phyloP scores from a whole-genome alignment of 2,329 filamentous ascomycete species.

The Monosporascus sp. region DNA sequence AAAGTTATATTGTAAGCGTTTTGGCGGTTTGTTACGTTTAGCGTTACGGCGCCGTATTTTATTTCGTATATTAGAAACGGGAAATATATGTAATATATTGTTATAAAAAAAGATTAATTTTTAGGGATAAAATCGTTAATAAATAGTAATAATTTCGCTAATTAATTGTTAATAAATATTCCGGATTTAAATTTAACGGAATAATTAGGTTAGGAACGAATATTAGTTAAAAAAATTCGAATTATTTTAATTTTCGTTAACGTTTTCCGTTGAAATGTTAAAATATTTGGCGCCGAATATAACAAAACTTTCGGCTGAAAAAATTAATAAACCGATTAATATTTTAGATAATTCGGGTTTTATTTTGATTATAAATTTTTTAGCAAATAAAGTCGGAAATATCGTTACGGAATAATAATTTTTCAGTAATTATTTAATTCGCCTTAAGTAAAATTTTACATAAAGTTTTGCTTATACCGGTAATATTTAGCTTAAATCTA shows the following conservation, averaged over 20 bases:
- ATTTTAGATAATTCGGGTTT: constrained; percentile 33
- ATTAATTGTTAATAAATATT: constrained; percentile 38
- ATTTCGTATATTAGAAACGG: constrained; percentile 45
- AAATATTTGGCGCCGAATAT: constrained; percentile 23
- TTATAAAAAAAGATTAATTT: constrained; percentile 37
- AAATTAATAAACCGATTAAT: constrained; percentile 33
- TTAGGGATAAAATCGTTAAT: constrained; percentile 26
- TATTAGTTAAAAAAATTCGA: constrained; percentile 29
- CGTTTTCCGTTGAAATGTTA: constrained; percentile 31
- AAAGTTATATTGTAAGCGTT: constrained; percentile 37
- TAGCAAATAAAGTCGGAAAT: constrained; percentile 31
- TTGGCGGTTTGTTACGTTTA: constrained; percentile 34
- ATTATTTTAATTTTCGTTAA: constrained; percentile 38
- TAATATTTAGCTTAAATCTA: constrained; percentile 26
- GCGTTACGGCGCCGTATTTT: constrained; percentile 34
- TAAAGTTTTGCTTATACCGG: constrained; percentile 20
- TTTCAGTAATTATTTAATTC: constrained; percentile 19
- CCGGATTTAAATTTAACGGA: constrained; percentile 34
- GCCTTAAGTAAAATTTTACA: no score
- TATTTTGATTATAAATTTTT: constrained; percentile 28
- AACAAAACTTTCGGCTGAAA: constrained; percentile 32
- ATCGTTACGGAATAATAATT: constrained; percentile 33
- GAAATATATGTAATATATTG: constrained; percentile 42
- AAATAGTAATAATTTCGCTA: constrained; percentile 34
- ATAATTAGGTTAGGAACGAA: constrained; percentile 39